Evolutionary conservation across 2,329 filamentous ascomycete species (phyloP).

Genomic region (Colletotrichum musicola): DNA sequence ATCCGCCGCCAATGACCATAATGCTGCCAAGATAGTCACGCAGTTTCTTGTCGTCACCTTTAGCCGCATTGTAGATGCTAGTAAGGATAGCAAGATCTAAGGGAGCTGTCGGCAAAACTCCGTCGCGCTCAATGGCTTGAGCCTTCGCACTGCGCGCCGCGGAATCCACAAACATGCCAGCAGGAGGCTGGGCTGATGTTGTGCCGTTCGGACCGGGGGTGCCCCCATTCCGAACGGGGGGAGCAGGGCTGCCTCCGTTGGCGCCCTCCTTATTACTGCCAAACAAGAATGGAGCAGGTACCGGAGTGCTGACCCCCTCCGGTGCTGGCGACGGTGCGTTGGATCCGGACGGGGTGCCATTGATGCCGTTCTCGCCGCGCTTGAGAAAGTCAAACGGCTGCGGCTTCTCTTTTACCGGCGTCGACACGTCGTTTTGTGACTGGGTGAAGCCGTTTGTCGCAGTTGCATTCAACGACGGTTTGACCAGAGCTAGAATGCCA

Average conservation of each 20-base stretch:
- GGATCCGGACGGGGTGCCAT: slow-evolving; percentile 85
- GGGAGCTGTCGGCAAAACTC: slow-evolving; percentile 83
- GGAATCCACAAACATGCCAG: slow-evolving; percentile 64
- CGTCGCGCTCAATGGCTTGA: slow-evolving; percentile 79
- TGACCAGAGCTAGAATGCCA: slow-evolving; percentile 70
- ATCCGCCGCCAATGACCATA: slow-evolving; percentile 89
- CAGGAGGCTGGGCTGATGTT: slow-evolving; percentile 51
- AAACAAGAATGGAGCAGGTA: slow-evolving; percentile 69
- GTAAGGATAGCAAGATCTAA: slow-evolving; percentile 92
- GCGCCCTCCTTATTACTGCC: slow-evolving; percentile 59
- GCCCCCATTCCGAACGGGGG: slow-evolving; percentile 61
- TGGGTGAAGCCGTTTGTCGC: slow-evolving; percentile 58
- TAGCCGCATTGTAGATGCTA: slow-evolving; percentile 87
- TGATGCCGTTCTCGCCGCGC: slow-evolving; percentile 75
- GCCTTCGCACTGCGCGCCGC: slow-evolving; percentile 63
- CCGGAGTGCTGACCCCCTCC: slow-evolving; percentile 78
- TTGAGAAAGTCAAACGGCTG: slow-evolving; percentile 78
- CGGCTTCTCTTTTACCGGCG: slow-evolving; percentile 72
- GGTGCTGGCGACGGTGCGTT: slow-evolving; percentile 89
- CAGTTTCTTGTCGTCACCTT: slow-evolving; percentile 91
- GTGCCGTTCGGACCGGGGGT: slow-evolving; percentile 54
- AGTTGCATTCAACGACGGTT: slow-evolving; percentile 66
- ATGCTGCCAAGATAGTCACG: slow-evolving; percentile 90
- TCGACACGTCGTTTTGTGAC: slow-evolving; percentile 64
- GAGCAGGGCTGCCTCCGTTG: slow-evolving; percentile 66